Evolutionary conservation across 2,329 filamentous ascomycete species (phyloP), one percentile per base, ranked within the genome.

Genomic region (Talaromyces sp.): DNA sequence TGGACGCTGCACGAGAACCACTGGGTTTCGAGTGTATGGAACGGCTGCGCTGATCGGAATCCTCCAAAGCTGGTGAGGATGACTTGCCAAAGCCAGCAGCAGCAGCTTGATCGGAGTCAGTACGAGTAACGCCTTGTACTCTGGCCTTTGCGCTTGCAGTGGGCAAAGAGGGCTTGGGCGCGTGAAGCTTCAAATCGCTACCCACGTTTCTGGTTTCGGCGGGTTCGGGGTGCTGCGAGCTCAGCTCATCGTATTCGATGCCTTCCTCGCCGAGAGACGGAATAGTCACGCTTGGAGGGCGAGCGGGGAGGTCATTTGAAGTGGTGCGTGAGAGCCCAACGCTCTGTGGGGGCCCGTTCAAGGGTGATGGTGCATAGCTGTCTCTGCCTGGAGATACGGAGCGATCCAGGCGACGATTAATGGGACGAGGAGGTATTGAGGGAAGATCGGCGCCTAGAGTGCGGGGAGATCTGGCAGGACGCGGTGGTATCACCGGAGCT

Each of bases 231-330:
- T 71, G 69, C 68, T 81, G 75, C 64, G 78, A 68, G 37, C 73
- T 68, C 53, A 84, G 77, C 67, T 84, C 87, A 54, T 84, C 89
- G 75, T 97, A 97, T 76, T 97, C 93, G 64, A 81, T 85, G 62
- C 93, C 93, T 76, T 97, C 93, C 70, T 97, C 87, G 59, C 93
- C 93, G 57, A 96, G 81, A 1, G 89, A 89, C 15, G 93, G 93
- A 70, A 97, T 82, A 35, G 84, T 83, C 58, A 96, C 89, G 69
- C 89, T 95, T 51, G 85, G 83, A 36, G 89, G 84, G 53, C 90
- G 88, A 68, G 74, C 62, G 65, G 74, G 67, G 65, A 70, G 60
- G 37, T 76, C 73, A 45, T 70, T 69, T 25, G 73, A 73, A 41
- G 63, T 62, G 10, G 69, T 68, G 15, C 69, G 71, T 58, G 59